Conservation (phyloP, 2,329 filamentous ascomycete genomes). For the Epichloe sylvatica region DNA sequence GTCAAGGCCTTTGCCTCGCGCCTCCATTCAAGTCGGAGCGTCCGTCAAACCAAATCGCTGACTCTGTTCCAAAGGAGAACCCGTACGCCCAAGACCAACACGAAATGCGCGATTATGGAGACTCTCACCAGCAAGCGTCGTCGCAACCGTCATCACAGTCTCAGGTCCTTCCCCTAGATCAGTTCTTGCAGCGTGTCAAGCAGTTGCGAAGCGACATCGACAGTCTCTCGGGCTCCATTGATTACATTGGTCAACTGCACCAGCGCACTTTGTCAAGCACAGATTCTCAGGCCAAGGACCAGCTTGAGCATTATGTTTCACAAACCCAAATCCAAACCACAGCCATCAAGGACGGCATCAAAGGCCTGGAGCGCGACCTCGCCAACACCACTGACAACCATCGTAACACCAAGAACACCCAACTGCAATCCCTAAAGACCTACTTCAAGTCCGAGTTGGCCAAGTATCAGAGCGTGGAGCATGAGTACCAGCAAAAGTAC, state of each 20-base stretch:
- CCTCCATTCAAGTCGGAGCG: neutral
- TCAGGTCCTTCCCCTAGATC: slow-evolving; percentile 41
- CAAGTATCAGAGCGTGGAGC: slow-evolving; percentile 58
- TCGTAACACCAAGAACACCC: slow-evolving; percentile 54
- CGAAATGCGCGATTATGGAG: slow-evolving; percentile 39
- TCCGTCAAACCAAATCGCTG: neutral
- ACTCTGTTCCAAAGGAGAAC: neutral
- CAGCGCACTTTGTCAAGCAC: slow-evolving; percentile 56
- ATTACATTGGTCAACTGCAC: slow-evolving; percentile 54
- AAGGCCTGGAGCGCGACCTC: slow-evolving; percentile 57
- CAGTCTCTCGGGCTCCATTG: slow-evolving; percentile 50
- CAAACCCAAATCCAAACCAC: slow-evolving; percentile 60
- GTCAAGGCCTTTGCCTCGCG: neutral
- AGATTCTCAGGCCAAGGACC: slow-evolving; percentile 39
- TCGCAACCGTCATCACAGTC: slow-evolving; percentile 14
- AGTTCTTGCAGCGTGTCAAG: slow-evolving; percentile 55
- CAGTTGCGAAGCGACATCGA: slow-evolving; percentile 54
- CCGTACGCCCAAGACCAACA: slow-evolving; percentile 26
- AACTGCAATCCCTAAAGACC: slow-evolving; percentile 54
- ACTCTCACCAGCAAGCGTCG: slow-evolving; percentile 15
- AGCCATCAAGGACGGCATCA: slow-evolving; percentile 68
- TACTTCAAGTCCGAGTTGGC: slow-evolving; percentile 60
- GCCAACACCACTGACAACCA: slow-evolving; percentile 44
- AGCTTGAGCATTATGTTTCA: slow-evolving; percentile 53
- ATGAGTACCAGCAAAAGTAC: slow-evolving; percentile 55